These are phyloP conservation scores for Penicillium argentinense DNA, from an alignment of 495 filamentous ascomycete genomes.

Conservation along the genomic window DNA sequence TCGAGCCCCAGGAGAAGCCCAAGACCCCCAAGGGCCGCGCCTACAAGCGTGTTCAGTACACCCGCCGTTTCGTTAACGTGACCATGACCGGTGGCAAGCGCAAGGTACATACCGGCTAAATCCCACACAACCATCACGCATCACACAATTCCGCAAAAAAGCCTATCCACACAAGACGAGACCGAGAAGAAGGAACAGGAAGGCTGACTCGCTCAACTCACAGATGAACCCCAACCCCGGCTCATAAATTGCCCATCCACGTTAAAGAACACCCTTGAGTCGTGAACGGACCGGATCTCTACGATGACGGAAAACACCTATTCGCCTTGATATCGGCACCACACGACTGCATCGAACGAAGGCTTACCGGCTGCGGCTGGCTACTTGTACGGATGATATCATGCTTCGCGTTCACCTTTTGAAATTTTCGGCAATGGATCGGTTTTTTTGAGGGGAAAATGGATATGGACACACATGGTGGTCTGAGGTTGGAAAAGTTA, in stretches of 20 bases:
- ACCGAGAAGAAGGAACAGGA: slow-evolving; percentile 4
- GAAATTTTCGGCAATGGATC: slow-evolving; percentile 34
- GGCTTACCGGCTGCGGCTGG: slow-evolving; percentile 31
- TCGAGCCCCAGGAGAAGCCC: slow-evolving; percentile 47
- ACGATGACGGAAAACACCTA: slow-evolving; percentile 26
- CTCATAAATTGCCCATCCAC: slow-evolving; percentile 25
- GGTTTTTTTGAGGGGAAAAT: slow-evolving; percentile 24
- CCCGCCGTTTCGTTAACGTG: slow-evolving; percentile 98
- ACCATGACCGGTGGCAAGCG: slow-evolving; percentile 98
- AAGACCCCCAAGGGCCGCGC: slow-evolving; percentile 91
- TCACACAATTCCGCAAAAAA: neutral
- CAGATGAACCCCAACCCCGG: slow-evolving; percentile 47
- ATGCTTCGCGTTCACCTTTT: slow-evolving; percentile 29
- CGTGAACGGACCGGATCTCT: slow-evolving; percentile 27
- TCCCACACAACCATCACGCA: neutral
- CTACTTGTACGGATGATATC: slow-evolving; percentile 39
- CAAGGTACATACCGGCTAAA: slow-evolving; percentile 65
- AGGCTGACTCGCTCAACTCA: slow-evolving; percentile 21
- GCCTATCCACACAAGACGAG: slow-evolving; percentile 1
- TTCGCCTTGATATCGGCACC: slow-evolving; percentile 10
- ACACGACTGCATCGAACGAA: slow-evolving; percentile 29
- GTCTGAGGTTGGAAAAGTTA: slow-evolving; percentile 27
- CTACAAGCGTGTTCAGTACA: slow-evolving; percentile 97
- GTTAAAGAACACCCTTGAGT: slow-evolving; percentile 27
- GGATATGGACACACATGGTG: slow-evolving; percentile 22